Conservation (phyloP, 1,139 yeast species). For the Scheffersomyces lignicola region DNA sequence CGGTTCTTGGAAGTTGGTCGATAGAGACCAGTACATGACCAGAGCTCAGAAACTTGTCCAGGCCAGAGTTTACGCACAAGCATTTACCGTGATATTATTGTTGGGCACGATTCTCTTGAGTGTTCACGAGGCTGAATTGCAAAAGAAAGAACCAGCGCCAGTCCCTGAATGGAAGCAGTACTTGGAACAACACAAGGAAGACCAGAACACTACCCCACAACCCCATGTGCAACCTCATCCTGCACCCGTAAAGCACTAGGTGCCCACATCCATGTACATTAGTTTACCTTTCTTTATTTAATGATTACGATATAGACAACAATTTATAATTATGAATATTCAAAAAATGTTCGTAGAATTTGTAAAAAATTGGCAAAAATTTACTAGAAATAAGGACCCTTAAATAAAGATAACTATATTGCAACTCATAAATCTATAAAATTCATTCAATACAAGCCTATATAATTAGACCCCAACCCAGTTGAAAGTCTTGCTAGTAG, state of each 20-base stretch:
- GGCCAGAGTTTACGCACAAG: slow-evolving; percentile 93
- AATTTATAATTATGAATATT: too few species aligned
- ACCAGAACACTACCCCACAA: slow-evolving; percentile 3
- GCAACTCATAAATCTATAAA: background rate
- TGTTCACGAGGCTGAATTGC: slow-evolving; percentile 53
- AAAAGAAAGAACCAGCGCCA: slow-evolving; percentile 29
- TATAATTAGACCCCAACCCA: slow-evolving; percentile 21
- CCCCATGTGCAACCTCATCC: too few species aligned
- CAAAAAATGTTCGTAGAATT: too few species aligned
- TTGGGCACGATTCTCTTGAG: slow-evolving; percentile 62
- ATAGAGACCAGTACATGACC: slow-evolving; percentile 72
- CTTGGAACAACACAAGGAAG: slow-evolving; percentile 17
- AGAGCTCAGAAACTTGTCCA: slow-evolving; percentile 81
- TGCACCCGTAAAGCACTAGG: too few species aligned
- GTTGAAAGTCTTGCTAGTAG: slow-evolving; percentile 21
- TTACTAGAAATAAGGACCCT: too few species aligned
- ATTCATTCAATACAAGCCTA: background rate
- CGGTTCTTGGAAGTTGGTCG: slow-evolving; percentile 75
- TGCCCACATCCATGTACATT: too few species aligned
- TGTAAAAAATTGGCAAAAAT: too few species aligned
- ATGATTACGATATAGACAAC: too few species aligned
- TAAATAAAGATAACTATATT: background rate
- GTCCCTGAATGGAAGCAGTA: slow-evolving; percentile 38
- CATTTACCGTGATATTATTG: slow-evolving; percentile 62
- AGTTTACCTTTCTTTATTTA: too few species aligned